Evolutionary conservation across 768 basidiomycete genomes (phyloP).

Genomic region (Solioccasus polychromus): DNA sequence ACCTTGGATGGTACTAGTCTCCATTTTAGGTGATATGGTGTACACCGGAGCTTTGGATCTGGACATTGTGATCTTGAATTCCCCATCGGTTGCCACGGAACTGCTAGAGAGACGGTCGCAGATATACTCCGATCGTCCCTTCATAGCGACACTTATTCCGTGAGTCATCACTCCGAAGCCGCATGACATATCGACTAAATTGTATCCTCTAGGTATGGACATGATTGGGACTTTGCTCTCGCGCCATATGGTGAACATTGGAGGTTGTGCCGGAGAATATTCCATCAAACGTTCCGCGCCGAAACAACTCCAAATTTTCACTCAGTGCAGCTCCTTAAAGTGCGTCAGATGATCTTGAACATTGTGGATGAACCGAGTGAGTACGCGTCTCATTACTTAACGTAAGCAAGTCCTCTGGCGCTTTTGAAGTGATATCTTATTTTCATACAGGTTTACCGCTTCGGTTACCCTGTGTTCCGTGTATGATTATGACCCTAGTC

Average conservation of each 20-base stretch:
- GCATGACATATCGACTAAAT: no score
- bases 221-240: neutral
- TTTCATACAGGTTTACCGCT: no score
- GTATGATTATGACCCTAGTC: no score
- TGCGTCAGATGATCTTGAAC: slow-evolving; percentile 9
- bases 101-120: neutral
- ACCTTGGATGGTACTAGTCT: neutral
- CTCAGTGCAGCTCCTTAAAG: slow-evolving; percentile 13
- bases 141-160: neutral
- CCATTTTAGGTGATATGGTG: neutral
- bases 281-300: slow-evolving; percentile 16
- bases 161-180: no score
- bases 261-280: slow-evolving; percentile 14
- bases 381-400: neutral
- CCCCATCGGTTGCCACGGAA: neutral
- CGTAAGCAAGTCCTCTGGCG: no score
- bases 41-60: neutral
- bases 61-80: neutral
- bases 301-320: slow-evolving; percentile 4
- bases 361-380: slow-evolving; percentile 6
- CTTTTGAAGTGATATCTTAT: no score
- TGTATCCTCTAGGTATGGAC: neutral
- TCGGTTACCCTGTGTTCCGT: no score
- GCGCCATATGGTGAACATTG: neutral
- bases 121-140: neutral